Evolutionary conservation across 2,329 filamentous ascomycete genomes (phyloP).

Genomic region (Trichoderma endophyticum): DNA sequence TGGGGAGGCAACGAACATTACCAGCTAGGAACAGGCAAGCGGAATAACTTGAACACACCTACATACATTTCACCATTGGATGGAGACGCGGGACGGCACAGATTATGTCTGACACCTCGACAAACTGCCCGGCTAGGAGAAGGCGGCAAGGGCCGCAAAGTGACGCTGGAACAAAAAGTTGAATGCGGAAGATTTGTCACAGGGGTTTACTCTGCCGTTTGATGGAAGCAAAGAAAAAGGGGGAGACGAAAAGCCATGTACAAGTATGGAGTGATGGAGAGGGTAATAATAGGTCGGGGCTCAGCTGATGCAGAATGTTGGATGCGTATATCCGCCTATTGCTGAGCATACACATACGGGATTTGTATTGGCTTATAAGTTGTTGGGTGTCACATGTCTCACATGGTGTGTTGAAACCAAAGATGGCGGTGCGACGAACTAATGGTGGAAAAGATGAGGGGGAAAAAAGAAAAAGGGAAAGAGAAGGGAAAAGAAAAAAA

Average conservation of each 20-base stretch:
- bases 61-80: slow-evolving; percentile 78
- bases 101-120: slow-evolving; percentile 77
- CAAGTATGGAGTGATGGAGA: not conserved
- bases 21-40: slow-evolving; percentile 87
- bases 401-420: not conserved
- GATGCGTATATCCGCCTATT: not conserved
- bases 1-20: slow-evolving; percentile 96
- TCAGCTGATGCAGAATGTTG: slow-evolving; percentile 3
- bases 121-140: slow-evolving; percentile 64
- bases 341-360: not conserved
- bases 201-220: slow-evolving; percentile 69
- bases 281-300: not conserved
- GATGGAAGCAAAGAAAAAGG: not conserved
- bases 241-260: not conserved
- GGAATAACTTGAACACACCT: slow-evolving; percentile 74
- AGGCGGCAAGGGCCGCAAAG: slow-evolving; percentile 60
- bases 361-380: not conserved
- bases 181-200: slow-evolving; percentile 82
- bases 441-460: not conserved
- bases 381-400: slow-evolving; percentile 11
- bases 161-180: slow-evolving; percentile 78
- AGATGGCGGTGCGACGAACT: not conserved
- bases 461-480: not conserved
- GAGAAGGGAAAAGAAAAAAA: not conserved
- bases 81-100: slow-evolving; percentile 57